Conservation (phyloP, 495 filamentous ascomycete species). For the Opeltia flavorubescens region DNA sequence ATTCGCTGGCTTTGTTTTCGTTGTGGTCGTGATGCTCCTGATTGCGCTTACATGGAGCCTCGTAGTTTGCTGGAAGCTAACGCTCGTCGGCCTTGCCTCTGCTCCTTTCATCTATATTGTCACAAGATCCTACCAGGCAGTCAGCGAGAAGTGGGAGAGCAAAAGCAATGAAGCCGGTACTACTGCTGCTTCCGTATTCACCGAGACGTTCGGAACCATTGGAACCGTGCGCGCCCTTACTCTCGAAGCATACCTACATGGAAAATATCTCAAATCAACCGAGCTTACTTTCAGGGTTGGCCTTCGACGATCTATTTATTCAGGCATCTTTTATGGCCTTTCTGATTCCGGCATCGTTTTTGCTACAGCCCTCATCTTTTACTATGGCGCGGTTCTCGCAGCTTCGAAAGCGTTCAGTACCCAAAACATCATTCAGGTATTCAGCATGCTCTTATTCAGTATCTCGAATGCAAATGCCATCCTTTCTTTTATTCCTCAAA, state of each 20-base stretch:
- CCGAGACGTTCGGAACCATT: constrained; percentile 72
- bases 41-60: constrained; percentile 64
- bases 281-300: constrained; percentile 38
- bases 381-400: constrained; percentile 58
- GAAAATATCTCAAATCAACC: constrained; percentile 43
- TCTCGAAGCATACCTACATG: constrained; percentile 59
- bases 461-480: constrained; percentile 56
- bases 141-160: constrained; percentile 58
- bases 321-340: constrained; percentile 63
- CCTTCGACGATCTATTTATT: constrained; percentile 42
- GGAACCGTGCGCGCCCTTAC: constrained; percentile 67
- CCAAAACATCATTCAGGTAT: constrained; percentile 51
- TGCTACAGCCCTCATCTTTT: constrained; percentile 71
- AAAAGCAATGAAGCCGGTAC: constrained; percentile 46
- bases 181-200: constrained; percentile 42
- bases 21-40: constrained; percentile 46
- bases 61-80: constrained; percentile 64
- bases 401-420: constrained; percentile 30
- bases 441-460: constrained; percentile 74
- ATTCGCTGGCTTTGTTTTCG: constrained; percentile 56
- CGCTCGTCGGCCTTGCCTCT: constrained; percentile 57
- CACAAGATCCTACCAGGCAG: constrained; percentile 43
- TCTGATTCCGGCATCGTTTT: constrained; percentile 57
- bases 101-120: constrained; percentile 54
- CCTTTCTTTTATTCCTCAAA: constrained; percentile 64